A percentile compares a stretch with the other conserved stretches of the same genome.
Conservation (phyloP, 1,139 yeast genomes). For the Candida dubliniensis region DNA sequence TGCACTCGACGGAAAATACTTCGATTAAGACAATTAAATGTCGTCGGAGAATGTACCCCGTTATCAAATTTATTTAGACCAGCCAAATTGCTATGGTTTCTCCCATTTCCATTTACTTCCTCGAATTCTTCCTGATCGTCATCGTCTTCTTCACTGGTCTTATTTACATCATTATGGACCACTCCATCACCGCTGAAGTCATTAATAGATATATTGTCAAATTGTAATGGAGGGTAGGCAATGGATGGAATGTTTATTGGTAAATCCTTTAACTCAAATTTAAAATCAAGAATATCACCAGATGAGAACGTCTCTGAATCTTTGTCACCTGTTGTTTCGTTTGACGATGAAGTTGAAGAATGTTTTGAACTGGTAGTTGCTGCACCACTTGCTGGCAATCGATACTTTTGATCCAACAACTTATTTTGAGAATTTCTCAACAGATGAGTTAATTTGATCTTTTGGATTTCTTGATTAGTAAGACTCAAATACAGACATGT, state of each 20-base stretch:
- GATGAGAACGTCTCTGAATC: neutral
- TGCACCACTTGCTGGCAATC: conserved; percentile 28
- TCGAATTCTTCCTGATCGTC: neutral
- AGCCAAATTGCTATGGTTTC: neutral
- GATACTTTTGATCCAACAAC: conserved; percentile 25
- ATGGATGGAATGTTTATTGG: conserved; percentile 26
- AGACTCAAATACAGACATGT: conserved; percentile 36
- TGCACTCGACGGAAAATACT: conserved; percentile 7
- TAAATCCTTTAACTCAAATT: conserved; percentile 25
- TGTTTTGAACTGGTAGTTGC: neutral
- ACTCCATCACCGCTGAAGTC: conserved; percentile 22
- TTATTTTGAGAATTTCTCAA: conserved; percentile 32
- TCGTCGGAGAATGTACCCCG: conserved; percentile 8
- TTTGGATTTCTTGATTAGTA: conserved; percentile 24
- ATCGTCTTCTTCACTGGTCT: conserved; percentile 2
- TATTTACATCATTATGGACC: conserved; percentile 15
- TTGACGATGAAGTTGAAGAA: neutral
- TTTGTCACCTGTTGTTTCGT: neutral
- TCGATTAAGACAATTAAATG: conserved; percentile 7
- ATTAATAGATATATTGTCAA: conserved; percentile 19
- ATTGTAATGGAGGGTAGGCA: conserved; percentile 27
- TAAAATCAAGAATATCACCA: conserved; percentile 22
- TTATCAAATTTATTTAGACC: conserved; percentile 9
- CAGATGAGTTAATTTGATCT: conserved; percentile 30
- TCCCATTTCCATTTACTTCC: neutral